Base-by-base conservation (phyloP, 139 green algal species). In the Picochlorum sp. region DNA sequence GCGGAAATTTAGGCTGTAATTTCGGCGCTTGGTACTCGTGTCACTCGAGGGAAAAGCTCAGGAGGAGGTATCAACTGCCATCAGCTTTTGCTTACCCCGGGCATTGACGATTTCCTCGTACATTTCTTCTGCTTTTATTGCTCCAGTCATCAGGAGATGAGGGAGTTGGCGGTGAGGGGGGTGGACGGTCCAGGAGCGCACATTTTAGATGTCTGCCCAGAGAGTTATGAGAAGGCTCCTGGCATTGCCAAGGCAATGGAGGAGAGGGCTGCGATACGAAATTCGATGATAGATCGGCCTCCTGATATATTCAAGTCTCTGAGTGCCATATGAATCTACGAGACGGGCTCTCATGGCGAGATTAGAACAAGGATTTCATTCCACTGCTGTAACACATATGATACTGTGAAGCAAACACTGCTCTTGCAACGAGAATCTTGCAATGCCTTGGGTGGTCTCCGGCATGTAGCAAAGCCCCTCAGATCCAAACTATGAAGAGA, bases 101-200 rank as follows among this genome's bases (percentile, higher is more conserved):
- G 75, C 49, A 58, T 81, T 16, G 75, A 81, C 49, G 75, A 81
- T 62, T 81, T 60, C 56, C 47, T 72, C 26, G 65, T 74, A 3
- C 75, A 81, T 66, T 81, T 79, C 55, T 32, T 76, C 44, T 81
- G 75, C 57, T 69, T 75, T 49, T 81, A 78, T 62, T 76, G 75
- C 55, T 57, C 75, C 0, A 45, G 37, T 37, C 24, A 66, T 57
- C 61, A 66, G 23, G 76, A 82, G 67, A 8, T 69, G 50, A 37
- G 76, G 2, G 76, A 82, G 63, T 38, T 70, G 45, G 67, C 59
- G 4, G 47, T 82, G 34, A 66, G 76, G 1, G 76, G 76, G 26
- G 45, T 82, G 26, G 76, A 82, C 47, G 76, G 76, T 4, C 76
- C 76, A 3, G 73, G 73, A 34, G 63, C 73, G 56, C 65, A 74